These are phyloP conservation scores for Aleurites moluccanus DNA, from an alignment of 441 rosid species.

Conservation along the genomic window DNA sequence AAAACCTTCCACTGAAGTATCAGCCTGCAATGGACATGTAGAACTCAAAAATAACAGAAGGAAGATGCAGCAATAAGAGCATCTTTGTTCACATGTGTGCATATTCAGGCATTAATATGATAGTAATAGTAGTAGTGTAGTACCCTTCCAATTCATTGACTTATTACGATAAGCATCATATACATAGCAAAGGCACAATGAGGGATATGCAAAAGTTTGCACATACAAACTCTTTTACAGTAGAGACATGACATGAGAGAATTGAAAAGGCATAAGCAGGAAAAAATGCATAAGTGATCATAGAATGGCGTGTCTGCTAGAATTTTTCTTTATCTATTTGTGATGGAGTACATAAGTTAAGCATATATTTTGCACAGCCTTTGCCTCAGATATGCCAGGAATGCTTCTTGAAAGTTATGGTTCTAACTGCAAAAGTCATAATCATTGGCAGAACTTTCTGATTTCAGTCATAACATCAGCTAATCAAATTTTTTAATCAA, in stretches of 20 bases:
- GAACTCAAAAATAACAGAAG: slow-evolving; percentile 25
- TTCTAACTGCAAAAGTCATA: background rate
- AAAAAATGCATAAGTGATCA: background rate
- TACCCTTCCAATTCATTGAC: background rate
- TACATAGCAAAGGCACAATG: background rate
- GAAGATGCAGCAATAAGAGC: slow-evolving; percentile 5
- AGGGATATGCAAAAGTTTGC: background rate
- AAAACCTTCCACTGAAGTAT: slow-evolving; percentile 69
- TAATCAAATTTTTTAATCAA: background rate
- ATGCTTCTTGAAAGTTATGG: background rate
- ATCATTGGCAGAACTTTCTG: background rate
- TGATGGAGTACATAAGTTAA: background rate
- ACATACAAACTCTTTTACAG: background rate
- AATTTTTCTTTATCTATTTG: background rate
- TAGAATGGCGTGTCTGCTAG: background rate
- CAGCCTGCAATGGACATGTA: slow-evolving; percentile 54
- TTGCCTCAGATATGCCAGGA: background rate
- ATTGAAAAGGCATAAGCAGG: background rate
- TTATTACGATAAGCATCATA: background rate
- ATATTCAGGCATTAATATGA: background rate
- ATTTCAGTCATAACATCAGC: background rate
- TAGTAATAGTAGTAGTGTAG: background rate
- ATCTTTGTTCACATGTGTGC: background rate
- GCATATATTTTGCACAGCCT: background rate
- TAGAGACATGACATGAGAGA: background rate